Conservation (phyloP, 73 alveolate species). For the Paramecium tetraurelia region DNA sequence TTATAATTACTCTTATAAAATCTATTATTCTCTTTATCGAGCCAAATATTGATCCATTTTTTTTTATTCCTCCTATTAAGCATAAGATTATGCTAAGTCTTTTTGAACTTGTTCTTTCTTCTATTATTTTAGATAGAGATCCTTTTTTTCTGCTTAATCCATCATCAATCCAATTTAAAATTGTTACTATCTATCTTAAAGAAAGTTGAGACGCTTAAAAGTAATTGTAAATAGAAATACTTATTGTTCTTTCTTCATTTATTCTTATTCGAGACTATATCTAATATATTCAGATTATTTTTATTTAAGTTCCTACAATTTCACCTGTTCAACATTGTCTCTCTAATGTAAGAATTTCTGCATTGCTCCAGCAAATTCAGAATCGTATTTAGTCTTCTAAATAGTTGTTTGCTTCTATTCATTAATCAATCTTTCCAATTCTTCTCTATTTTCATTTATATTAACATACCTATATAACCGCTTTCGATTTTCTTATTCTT, state of each 20-base stretch:
- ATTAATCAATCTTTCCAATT: background rate
- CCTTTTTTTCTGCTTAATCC: constrained; percentile 37
- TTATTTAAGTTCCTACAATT: background rate
- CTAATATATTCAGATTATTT: background rate
- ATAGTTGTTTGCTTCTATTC: background rate
- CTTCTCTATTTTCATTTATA: background rate
- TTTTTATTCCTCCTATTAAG: background rate
- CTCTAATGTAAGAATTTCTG: background rate
- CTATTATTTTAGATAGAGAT: background rate
- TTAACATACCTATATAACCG: background rate
- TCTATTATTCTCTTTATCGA: background rate
- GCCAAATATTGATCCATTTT: background rate
- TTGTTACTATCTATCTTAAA: background rate
- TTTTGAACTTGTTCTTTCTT: background rate
- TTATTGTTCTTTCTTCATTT: background rate
- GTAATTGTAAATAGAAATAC: background rate
- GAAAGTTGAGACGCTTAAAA: background rate
- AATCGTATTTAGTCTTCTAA: background rate
- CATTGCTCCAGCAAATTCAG: background rate
- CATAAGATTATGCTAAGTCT: background rate
- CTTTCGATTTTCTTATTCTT: constrained; percentile 26
- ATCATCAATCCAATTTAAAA: background rate
- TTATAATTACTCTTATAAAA: background rate
- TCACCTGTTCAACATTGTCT: background rate
- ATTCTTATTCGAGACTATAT: background rate